Percentiles rank a stretch among this genome's conserved stretches.
phyloP scores from a whole-genome alignment of 768 basidiomycete species.

The Mycena amicta region DNA sequence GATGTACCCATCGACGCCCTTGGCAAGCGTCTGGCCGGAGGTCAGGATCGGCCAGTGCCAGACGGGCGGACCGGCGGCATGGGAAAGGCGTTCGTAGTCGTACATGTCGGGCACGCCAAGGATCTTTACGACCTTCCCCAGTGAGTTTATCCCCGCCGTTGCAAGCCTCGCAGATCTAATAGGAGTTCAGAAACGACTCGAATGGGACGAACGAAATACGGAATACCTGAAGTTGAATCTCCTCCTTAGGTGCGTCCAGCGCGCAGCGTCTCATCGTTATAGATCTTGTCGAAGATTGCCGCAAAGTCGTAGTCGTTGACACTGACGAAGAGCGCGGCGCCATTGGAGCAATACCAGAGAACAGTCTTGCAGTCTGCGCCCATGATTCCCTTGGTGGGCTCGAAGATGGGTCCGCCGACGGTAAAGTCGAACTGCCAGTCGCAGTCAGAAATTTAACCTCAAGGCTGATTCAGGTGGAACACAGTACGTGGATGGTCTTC shows the following conservation, averaged over 20 bases:
- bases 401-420: slow-evolving; percentile 6
- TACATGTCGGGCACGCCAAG: slow-evolving; percentile 14
- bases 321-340: not conserved
- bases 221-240: slow-evolving; percentile 5
- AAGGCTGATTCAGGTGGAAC: too few relatives aligned
- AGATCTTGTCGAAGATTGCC: slow-evolving; percentile 6
- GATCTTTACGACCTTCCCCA: not conserved
- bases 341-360: not conserved
- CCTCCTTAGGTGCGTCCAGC: slow-evolving; percentile 1
- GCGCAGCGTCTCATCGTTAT: slow-evolving; percentile 4
- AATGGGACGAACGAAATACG: not conserved
- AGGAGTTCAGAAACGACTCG: not conserved
- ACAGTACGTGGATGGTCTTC: slow-evolving; percentile 1
- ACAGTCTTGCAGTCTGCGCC: slow-evolving; percentile 14
- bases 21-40: not conserved
- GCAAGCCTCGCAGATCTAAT: not conserved
- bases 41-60: not conserved
- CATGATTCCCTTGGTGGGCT: slow-evolving; percentile 9
- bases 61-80: not conserved
- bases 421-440: slow-evolving; percentile 8
- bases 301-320: slow-evolving; percentile 12
- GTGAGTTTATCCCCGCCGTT: slow-evolving; percentile 10
- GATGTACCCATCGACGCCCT: slow-evolving; percentile 9
- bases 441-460: not conserved
- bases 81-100: slow-evolving; percentile 9